phyloP scores from a whole-genome alignment of 306 rosid species.

The Cajanus cajan region DNA sequence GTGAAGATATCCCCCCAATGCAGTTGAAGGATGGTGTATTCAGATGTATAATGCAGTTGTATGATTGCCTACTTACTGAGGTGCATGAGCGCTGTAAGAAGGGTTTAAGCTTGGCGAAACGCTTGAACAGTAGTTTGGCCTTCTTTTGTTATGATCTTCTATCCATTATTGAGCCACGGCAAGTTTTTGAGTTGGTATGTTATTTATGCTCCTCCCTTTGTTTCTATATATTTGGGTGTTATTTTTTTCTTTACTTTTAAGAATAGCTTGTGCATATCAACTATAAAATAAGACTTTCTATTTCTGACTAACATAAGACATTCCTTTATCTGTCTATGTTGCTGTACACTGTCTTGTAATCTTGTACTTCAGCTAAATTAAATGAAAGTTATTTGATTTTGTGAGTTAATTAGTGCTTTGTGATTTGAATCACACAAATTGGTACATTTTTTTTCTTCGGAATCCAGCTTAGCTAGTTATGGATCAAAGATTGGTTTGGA shows the following conservation, averaged over 20 bases:
- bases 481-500: background rate
- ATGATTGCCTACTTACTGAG: conserved; percentile 97
- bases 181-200: conserved; percentile 95
- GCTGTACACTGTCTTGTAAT: background rate
- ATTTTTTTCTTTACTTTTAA: background rate
- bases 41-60: conserved; percentile 97
- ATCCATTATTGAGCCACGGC: conserved; percentile 95
- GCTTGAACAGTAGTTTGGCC: conserved; percentile 95
- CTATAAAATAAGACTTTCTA: background rate
- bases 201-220: background rate
- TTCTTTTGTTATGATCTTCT: conserved; percentile 97
- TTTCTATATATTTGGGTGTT: background rate
- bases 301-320: background rate
- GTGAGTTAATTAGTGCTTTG: background rate
- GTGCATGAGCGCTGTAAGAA: conserved; percentile 99
- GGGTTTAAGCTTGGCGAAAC: conserved; percentile 94
- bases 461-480: background rate
- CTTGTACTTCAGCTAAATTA: background rate
- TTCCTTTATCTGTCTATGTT: background rate
- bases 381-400: background rate
- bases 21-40: conserved; percentile 96
- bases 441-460: background rate
- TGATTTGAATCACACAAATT: background rate
- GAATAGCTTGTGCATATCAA: background rate
- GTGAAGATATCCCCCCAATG: conserved; percentile 99